A percentile compares a stretch with the other conserved stretches of the same genome.
These are phyloP conservation scores for Phytopythium cucurbitacearum DNA, from an alignment of 352 stramenopile species.

Conservation along the genomic window DNA sequence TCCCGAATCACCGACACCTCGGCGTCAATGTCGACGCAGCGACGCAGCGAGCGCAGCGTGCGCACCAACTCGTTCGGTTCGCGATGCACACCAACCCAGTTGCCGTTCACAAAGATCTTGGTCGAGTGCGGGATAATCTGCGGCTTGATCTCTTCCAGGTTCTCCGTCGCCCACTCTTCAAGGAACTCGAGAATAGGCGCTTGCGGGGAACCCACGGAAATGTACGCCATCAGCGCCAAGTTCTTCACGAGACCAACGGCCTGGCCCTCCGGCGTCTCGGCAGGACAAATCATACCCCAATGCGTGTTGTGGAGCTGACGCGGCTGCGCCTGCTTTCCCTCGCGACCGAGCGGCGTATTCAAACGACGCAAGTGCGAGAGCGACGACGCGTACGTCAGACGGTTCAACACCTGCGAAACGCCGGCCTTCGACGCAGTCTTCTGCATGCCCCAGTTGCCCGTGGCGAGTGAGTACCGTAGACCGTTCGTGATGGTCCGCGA, in stretches of 20 bases:
- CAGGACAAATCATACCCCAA: constrained; percentile 99
- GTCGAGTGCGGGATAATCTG: constrained; percentile 97
- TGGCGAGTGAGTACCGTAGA: constrained; percentile 98
- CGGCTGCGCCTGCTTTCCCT: constrained; percentile 99
- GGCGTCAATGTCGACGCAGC: constrained; percentile 97
- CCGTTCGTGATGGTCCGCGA: constrained; percentile 98
- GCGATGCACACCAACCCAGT: constrained; percentile 98
- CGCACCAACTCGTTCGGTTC: constrained; percentile 96
- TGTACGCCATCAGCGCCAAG: constrained; percentile 98
- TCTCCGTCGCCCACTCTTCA: constrained; percentile 98
- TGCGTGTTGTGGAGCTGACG: constrained; percentile 99
- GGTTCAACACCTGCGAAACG: constrained; percentile 99
- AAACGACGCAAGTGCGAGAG: constrained; percentile 98
- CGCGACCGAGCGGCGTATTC: constrained; percentile 98
- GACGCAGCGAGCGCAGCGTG: constrained; percentile 92
- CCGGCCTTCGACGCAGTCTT: constrained; percentile 95
- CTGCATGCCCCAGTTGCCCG: constrained; percentile 98
- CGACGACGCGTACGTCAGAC: constrained; percentile 98
- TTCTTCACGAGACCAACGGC: constrained; percentile 97
- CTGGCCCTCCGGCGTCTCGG: constrained; percentile 95
- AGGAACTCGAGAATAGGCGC: constrained; percentile 98
- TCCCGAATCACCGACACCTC: constrained; percentile 99
- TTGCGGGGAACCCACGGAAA: constrained; percentile 92
- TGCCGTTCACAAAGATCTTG: constrained; percentile 99
- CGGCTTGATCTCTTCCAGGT: constrained; percentile 96